A percentile compares a stretch with the other conserved stretches of the same genome.
These are phyloP conservation scores for Ophiostoma perfectum DNA, from an alignment of 2,329 filamentous ascomycete genomes.

Conservation along the genomic window DNA sequence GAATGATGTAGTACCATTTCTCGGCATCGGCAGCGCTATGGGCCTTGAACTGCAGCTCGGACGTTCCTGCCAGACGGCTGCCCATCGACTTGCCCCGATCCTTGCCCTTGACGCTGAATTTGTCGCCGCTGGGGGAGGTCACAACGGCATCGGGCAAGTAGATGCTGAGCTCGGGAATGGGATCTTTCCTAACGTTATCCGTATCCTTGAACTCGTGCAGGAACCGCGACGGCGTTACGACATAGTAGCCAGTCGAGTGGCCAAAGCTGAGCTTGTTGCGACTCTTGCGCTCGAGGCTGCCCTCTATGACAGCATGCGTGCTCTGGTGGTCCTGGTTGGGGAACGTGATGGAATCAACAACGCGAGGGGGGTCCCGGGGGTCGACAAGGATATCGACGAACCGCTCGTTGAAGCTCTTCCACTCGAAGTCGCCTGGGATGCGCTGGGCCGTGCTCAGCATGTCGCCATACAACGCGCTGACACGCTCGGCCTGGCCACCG, in stretches of 20 bases:
- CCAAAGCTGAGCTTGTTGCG: slow-evolving; percentile 75
- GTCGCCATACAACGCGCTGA: slow-evolving; percentile 74
- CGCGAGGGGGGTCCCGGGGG: slow-evolving; percentile 66
- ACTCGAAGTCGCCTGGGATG: slow-evolving; percentile 82
- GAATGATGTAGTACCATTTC: slow-evolving; percentile 77
- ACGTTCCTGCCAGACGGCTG: slow-evolving; percentile 71
- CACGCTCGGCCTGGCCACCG: slow-evolving; percentile 74
- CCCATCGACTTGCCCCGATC: slow-evolving; percentile 76
- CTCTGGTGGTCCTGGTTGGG: slow-evolving; percentile 80
- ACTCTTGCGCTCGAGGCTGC: slow-evolving; percentile 82
- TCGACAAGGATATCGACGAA: slow-evolving; percentile 70
- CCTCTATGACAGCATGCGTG: slow-evolving; percentile 80
- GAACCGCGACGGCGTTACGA: slow-evolving; percentile 80
- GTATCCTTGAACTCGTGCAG: slow-evolving; percentile 95
- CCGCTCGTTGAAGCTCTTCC: slow-evolving; percentile 74
- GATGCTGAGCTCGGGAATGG: slow-evolving; percentile 77
- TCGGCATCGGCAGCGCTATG: slow-evolving; percentile 72
- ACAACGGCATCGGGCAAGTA: slow-evolving; percentile 88
- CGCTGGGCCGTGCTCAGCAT: slow-evolving; percentile 72
- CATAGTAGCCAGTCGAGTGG: slow-evolving; percentile 79
- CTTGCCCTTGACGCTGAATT: slow-evolving; percentile 95
- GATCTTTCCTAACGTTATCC: slow-evolving; percentile 65
- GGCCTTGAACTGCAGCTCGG: slow-evolving; percentile 84
- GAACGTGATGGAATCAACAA: slow-evolving; percentile 69
- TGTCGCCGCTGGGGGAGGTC: slow-evolving; percentile 64